phyloP scores from a whole-genome alignment of 23 red algal species.

The Agarophyton chilense region DNA sequence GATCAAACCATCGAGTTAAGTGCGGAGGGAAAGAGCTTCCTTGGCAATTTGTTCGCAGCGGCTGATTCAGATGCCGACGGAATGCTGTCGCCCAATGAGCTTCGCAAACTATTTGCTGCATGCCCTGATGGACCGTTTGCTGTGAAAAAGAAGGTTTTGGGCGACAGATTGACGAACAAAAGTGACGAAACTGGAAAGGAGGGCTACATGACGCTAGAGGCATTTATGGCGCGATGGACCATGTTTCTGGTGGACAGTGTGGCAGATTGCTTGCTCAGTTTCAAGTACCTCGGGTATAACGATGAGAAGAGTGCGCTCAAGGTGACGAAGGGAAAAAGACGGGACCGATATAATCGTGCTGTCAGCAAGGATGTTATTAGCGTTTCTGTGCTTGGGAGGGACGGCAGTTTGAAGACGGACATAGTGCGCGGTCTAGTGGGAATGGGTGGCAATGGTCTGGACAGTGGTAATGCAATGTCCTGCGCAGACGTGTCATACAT shows the following conservation, averaged over 20 bases:
- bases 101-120: conserved; percentile 72
- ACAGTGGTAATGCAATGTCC: background rate
- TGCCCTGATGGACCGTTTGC: conserved; percentile 66
- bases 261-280: conserved; percentile 56
- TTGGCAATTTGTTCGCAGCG: conserved; percentile 66
- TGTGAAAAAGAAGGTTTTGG: background rate
- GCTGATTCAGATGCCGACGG: conserved; percentile 85
- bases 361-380: conserved; percentile 66
- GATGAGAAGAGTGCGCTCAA: conserved; percentile 40
- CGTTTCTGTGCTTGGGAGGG: conserved; percentile 77
- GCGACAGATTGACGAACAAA: conserved; percentile 22
- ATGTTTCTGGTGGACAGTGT: conserved; percentile 77
- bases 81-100: conserved; percentile 69
- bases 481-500: conserved; percentile 30
- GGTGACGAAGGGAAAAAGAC: conserved; percentile 65
- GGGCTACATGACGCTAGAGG: conserved; percentile 66
- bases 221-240: conserved; percentile 75
- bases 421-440: conserved; percentile 85
- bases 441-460: conserved; percentile 15
- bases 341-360: conserved; percentile 67
- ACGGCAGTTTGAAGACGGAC: conserved; percentile 64
- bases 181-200: conserved; percentile 17
- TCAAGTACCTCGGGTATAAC: conserved; percentile 86
- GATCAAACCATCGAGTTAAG: conserved; percentile 92
- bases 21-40: conserved; percentile 58